phyloP scores from a whole-genome alignment of 2,329 filamentous ascomycete genomes.

The Claviceps spartinae region DNA sequence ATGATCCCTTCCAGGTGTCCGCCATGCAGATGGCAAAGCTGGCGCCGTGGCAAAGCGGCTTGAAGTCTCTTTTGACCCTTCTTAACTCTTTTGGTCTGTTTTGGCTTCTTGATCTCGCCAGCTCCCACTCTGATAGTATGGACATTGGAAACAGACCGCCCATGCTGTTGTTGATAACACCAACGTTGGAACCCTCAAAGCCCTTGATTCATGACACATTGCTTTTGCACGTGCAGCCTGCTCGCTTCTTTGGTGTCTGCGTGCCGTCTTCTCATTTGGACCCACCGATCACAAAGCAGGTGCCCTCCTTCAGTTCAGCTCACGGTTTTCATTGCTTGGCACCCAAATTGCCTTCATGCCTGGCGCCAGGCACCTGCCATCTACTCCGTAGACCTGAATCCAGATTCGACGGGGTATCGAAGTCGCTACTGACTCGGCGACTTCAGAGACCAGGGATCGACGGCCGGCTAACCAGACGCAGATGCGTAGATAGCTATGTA shows the following conservation, averaged over 20 bases:
- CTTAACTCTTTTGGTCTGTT: no score
- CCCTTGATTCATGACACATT: no score
- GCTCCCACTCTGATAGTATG: no score
- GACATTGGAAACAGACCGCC: not conserved
- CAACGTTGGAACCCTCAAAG: not conserved
- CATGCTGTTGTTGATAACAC: not conserved
- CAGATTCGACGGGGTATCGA: not conserved
- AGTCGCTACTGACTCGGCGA: not conserved
- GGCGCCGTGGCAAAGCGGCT: no score
- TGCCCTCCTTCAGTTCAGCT: not conserved
- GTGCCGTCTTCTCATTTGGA: not conserved
- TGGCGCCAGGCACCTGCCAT: not conserved
- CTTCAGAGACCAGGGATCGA: not conserved
- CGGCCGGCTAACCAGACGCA: not conserved
- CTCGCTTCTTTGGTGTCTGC: not conserved
- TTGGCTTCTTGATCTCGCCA: no score
- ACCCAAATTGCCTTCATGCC: not conserved
- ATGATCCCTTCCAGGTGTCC: no score
- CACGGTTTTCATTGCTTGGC: not conserved
- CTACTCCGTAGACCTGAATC: not conserved
- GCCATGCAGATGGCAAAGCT: no score
- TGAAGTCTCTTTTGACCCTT: no score
- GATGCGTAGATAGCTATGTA: not conserved
- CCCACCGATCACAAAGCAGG: not conserved
- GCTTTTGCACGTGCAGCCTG: not conserved